phyloP scores from a whole-genome alignment of 441 rosid genomes.

The Erodium trifolium region DNA sequence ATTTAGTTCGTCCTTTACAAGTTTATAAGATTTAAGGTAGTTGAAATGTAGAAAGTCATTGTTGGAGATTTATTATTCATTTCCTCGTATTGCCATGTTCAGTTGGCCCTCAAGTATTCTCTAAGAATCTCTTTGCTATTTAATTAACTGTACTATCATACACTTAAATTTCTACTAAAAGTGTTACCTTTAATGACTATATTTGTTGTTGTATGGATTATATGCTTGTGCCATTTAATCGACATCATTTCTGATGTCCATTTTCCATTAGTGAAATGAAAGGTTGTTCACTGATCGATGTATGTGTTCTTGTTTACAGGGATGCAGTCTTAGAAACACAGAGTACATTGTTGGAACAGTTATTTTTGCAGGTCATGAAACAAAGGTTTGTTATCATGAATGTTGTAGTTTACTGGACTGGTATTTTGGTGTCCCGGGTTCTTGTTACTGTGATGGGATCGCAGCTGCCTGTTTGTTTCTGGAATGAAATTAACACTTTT shows the following conservation, averaged over 20 bases:
- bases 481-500: constrained; percentile 3
- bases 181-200: not conserved
- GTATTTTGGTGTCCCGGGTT: constrained; percentile 1
- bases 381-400: constrained; percentile 57
- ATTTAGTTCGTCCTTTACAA: not conserved
- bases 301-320: constrained; percentile 43
- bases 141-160: not conserved
- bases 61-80: constrained; percentile 3
- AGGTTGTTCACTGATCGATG: constrained; percentile 15
- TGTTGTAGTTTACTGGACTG: not conserved
- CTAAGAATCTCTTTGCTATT: not conserved
- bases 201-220: constrained; percentile 3
- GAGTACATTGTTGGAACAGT: constrained; percentile 76
- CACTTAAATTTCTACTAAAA: not conserved
- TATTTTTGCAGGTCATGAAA: constrained; percentile 85
- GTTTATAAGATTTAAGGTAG: constrained; percentile 13
- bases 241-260: not conserved
- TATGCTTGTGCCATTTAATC: not conserved
- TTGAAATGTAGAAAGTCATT: constrained; percentile 8
- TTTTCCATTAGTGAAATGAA: constrained; percentile 6
- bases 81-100: not conserved
- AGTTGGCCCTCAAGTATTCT: not conserved
- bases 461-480: not conserved
- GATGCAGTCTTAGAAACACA: constrained; percentile 98
- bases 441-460: constrained; percentile 1